Evolutionary conservation across 2,329 filamentous ascomycete genomes (phyloP), one percentile per base, ranked within the genome.

Genomic region (Fusarium duplospermum): DNA sequence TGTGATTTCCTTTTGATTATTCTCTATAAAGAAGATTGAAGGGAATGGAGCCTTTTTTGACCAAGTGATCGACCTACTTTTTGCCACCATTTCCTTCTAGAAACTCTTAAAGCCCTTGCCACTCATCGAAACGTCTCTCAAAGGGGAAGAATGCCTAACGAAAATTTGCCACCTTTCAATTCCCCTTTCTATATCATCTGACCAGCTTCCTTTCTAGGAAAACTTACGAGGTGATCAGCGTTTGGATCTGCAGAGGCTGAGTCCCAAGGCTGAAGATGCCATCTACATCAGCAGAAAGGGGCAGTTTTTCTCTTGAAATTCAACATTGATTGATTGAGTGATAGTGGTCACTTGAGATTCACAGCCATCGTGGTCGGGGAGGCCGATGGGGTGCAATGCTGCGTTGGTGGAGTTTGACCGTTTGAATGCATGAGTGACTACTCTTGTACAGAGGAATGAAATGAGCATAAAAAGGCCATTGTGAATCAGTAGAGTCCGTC

Each of bases 181-280:
- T 36, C 29, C n/a, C 52, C 52, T 57, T 57, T 18, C 24, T 6
- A 11, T 56, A 20, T 57, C 52, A 27, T 36, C 52, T 36, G 31
- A 57, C 31, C 29, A 33, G 13, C 52, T 57, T 57, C 52, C 52
- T 6, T 57, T 57, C 52, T 57, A 4, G 52, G 52, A 57, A 56
- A 57, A 57, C 8, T 3, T 14, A 20, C 31, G 31, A 36, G 52
- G 9, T 20, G 52, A 57, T 57, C 52, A 8, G 2, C 52, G 31
- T 36, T 24, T 16, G 16, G 52, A 57, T 57, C 52, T 57, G 14
- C 52, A 54, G 47, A 31, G 47, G 47, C 47, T 54, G 18, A 54
- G 47, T 4, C 4, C 2, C 47, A 54, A 20, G 47, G 47, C 47
- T 54, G 47, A 54, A 54, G 47, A n/a, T 13, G 47, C 27, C 47